A percentile compares a stretch with the other conserved stretches of the same genome.
phyloP scores from a whole-genome alignment of 2,329 filamentous ascomycete genomes.

The Exophiala dermatitidis region DNA sequence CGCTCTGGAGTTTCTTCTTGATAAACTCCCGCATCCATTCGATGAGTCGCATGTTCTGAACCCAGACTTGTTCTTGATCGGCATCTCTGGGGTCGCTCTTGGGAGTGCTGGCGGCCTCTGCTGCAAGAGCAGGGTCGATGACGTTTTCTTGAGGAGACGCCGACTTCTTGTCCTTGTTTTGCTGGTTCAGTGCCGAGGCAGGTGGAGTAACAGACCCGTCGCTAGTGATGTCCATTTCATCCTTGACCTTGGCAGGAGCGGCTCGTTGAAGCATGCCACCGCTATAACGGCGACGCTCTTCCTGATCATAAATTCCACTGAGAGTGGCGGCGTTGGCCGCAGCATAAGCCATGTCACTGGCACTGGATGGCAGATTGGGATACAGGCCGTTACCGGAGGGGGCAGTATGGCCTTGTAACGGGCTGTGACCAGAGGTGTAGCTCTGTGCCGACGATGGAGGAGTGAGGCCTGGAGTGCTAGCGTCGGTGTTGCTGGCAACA shows the following conservation, averaged over 20 bases:
- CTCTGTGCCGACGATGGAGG: slow-evolving; percentile 57
- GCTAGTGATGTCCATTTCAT: slow-evolving; percentile 34
- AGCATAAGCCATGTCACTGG: slow-evolving; percentile 48
- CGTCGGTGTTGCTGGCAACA: slow-evolving; percentile 35
- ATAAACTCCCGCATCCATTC: slow-evolving; percentile 54
- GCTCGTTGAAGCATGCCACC: slow-evolving; percentile 54
- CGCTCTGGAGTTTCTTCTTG: slow-evolving; percentile 47
- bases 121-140: slow-evolving; percentile 26
- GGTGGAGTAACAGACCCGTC: slow-evolving; percentile 27
- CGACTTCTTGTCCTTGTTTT: slow-evolving; percentile 20
- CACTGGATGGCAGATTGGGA: slow-evolving; percentile 54
- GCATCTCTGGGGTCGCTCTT: slow-evolving; percentile 30
- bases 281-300: slow-evolving; percentile 55
- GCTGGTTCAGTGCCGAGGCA: slow-evolving; percentile 21
- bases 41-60: slow-evolving; percentile 58
- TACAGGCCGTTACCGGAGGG: slow-evolving; percentile 48
- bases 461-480: slow-evolving; percentile 55
- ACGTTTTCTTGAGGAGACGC: slow-evolving; percentile 21
- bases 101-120: slow-evolving; percentile 20
- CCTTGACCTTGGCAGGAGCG: slow-evolving; percentile 36
- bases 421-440: slow-evolving; percentile 56
- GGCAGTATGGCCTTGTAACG: slow-evolving; percentile 34
- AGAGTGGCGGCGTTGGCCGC: slow-evolving; percentile 56
- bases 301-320: slow-evolving; percentile 52
- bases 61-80: slow-evolving; percentile 43